Percentiles rank a stretch among this genome's conserved stretches.
phyloP scores from a whole-genome alignment of 495 filamentous ascomycete genomes.

The Evansstolkia leycettana region DNA sequence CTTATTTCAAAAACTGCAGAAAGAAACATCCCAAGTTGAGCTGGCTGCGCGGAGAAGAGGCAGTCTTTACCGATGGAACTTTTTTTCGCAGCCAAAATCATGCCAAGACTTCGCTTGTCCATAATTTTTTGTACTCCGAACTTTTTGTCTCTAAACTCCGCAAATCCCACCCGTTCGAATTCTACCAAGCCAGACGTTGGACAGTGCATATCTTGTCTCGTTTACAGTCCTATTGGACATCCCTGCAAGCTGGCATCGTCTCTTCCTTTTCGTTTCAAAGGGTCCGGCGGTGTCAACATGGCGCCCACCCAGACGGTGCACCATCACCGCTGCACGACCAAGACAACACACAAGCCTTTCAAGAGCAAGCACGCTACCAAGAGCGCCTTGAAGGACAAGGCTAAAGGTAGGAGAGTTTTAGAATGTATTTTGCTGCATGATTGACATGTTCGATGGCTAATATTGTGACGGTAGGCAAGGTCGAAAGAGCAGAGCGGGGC shows the following conservation, averaged over 20 bases:
- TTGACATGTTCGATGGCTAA: no score
- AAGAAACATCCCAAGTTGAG: no score
- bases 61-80: not conserved
- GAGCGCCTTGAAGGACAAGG: constrained; percentile 62
- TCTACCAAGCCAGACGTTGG: no score
- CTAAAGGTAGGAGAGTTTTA: constrained; percentile 61
- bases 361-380: constrained; percentile 88
- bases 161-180: not conserved
- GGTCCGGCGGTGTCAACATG: constrained; percentile 49
- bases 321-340: constrained; percentile 86
- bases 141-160: not conserved
- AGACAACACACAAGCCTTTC: constrained; percentile 72
- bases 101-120: constrained; percentile 16
- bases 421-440: no score
- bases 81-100: constrained; percentile 6
- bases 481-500: constrained; percentile 44
- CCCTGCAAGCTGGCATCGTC: constrained; percentile 30
- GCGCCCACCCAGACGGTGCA: constrained; percentile 42
- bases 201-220: not conserved
- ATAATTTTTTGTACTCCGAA: constrained; percentile 8
- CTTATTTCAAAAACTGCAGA: not conserved
- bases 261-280: constrained; percentile 82
- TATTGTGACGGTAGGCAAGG: no score
- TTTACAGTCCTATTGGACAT: no score
- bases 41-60: not conserved